Base-by-base conservation (phyloP, 257 asterid species). In the Jaltomata sinuosa region DNA sequence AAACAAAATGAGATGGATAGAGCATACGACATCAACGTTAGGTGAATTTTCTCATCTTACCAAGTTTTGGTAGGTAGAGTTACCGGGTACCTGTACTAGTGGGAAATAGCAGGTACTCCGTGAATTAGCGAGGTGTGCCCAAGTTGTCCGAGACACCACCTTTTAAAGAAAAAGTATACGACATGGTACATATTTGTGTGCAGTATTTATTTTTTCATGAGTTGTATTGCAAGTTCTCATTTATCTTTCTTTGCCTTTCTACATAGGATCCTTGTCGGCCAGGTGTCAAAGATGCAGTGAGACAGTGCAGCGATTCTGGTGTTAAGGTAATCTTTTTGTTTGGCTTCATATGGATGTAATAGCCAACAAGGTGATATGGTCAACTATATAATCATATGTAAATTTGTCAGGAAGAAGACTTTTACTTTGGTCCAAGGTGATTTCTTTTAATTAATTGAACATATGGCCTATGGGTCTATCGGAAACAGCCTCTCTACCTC, bases 191-290 rank as follows among this genome's bases (percentile, higher is more conserved):
- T 77, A 47, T 27, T 49, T 77, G 27, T 77, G 42, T 77, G 78
- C 18, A 8, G 62, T 49, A 77, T 49, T 49, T 77, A 49, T 27
- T 16, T 47, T 49, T 16, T 38, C 62, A 12, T 45, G 27, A 47
- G 42, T 59, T 27, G 36, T 29, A 40, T 64, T 49, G 80, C 85
- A 45, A 57, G 81, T 67, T 50, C 61, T 67, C 50, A 65, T 83
- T 67, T 68, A 34, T 47, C 80, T 68, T 71, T 74, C 32, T 67
- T 82, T 40, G 31, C 80, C 67, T 49, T 67, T 67, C 79, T 42
- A 52, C 85, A 47, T 89, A 96, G 99, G 99, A 96, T 93, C 99
- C 99, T 87, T 96, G 99, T 84, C 98, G 99, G 36, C 98, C 98
- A 36, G 99, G 99, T 69, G 99, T 96, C 91, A 92, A 85, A 90